Evolutionary conservation across 257 asterid species (phyloP).

Genomic region (Solanum paucissectum): DNA sequence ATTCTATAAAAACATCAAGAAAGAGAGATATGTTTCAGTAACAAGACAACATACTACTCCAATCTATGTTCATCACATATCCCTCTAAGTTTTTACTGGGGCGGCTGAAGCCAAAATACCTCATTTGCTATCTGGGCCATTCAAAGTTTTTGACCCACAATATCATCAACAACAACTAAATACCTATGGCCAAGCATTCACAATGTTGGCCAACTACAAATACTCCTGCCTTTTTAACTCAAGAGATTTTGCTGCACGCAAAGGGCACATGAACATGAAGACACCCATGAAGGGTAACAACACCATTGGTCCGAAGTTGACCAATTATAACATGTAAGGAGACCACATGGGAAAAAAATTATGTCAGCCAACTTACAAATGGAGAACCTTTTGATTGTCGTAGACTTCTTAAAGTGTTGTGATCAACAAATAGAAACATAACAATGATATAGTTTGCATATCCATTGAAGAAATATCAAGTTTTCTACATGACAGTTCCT

Average conservation of each 20-base stretch:
- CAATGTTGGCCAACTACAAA: not conserved
- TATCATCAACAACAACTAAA: not conserved
- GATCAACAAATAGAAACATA: not conserved
- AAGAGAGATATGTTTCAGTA: not conserved
- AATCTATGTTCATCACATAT: too few species aligned
- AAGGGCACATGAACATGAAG: constrained; percentile 69
- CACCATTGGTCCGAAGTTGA: constrained; percentile 67
- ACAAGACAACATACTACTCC: not conserved
- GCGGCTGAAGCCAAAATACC: not conserved
- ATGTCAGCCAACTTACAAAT: not conserved
- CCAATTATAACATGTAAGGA: constrained; percentile 60
- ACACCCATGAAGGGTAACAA: constrained; percentile 71
- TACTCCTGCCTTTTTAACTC: not conserved
- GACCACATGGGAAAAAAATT: constrained; percentile 33
- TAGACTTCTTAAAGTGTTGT: not conserved
- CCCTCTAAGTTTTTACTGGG: not conserved
- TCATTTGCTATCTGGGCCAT: not conserved
- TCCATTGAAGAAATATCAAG: not conserved
- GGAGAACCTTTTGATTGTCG: not conserved
- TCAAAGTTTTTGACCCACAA: not conserved
- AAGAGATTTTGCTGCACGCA: constrained; percentile 29
- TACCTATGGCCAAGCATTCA: not conserved
- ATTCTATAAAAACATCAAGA: too few species aligned
- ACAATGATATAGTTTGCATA: not conserved
- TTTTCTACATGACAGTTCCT: too few species aligned